A percentile compares a stretch with the other conserved stretches of the same genome.
These are phyloP conservation scores for Glonium stellatum DNA, from an alignment of 495 filamentous ascomycete genomes.

Conservation along the genomic window DNA sequence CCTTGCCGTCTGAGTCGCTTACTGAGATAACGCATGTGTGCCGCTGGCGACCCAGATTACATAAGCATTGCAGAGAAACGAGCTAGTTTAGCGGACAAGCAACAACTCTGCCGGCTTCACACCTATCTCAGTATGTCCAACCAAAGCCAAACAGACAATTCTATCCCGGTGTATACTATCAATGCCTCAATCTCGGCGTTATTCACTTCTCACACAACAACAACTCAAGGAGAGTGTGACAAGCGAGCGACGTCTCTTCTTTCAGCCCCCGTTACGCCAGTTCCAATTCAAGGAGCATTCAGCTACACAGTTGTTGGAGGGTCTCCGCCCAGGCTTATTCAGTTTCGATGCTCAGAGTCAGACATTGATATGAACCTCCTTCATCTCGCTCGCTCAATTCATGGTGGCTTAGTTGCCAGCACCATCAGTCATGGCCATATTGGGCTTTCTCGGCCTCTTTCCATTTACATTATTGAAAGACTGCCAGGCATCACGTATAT, in stretches of 20 bases:
- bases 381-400: background rate
- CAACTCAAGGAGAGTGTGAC: slow-evolving; percentile 9
- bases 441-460: background rate
- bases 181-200: background rate
- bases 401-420: background rate
- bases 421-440: background rate
- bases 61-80: no score
- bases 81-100: no score
- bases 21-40: no score
- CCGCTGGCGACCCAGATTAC: no score
- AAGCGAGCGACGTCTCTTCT: slow-evolving; percentile 1
- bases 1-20: no score
- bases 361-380: slow-evolving; percentile 5
- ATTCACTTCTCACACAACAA: background rate
- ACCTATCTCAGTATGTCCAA: no score
- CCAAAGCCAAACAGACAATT: no score
- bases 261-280: background rate
- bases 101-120: no score
- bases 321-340: slow-evolving; percentile 2
- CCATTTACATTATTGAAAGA: slow-evolving; percentile 4
- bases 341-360: slow-evolving; percentile 1
- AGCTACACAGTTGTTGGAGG: slow-evolving; percentile 12
- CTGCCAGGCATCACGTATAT: slow-evolving; percentile 1
- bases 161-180: no score
- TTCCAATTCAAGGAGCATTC: slow-evolving; percentile 9